phyloP scores from a whole-genome alignment of 2,329 filamentous ascomycete genomes.

The Alternaria triticimaculans region DNA sequence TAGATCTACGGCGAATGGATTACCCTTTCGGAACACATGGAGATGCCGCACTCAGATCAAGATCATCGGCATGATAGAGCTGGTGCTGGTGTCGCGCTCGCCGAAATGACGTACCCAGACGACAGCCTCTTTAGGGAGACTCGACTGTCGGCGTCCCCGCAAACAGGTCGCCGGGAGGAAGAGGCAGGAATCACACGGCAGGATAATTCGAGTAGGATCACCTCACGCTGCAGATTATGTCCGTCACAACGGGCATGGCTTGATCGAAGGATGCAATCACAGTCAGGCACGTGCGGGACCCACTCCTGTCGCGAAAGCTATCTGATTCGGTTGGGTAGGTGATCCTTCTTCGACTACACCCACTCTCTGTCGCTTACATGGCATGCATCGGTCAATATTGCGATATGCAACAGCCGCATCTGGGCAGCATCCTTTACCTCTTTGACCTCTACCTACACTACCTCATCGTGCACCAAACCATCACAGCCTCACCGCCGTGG shows the following conservation, averaged over 20 bases:
- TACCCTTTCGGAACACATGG: slow-evolving; percentile 1
- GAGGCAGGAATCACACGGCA: slow-evolving; percentile 9
- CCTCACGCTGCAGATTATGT: slow-evolving; percentile 14
- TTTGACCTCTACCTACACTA: not conserved
- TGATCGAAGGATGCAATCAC: slow-evolving; percentile 4
- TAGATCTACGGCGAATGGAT: not conserved
- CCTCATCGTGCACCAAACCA: not conserved
- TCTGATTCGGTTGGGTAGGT: not conserved
- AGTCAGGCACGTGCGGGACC: slow-evolving; percentile 9
- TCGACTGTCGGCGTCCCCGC: slow-evolving; percentile 7
- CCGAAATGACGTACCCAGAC: slow-evolving; percentile 3
- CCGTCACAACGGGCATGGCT: slow-evolving; percentile 14
- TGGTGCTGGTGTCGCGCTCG: not conserved
- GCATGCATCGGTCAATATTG: slow-evolving; percentile 9
- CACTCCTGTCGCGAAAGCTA: not conserved
- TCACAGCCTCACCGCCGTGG: slow-evolving; percentile 9
- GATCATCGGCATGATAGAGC: not conserved
- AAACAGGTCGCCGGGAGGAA: slow-evolving; percentile 10
- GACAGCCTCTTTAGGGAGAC: not conserved
- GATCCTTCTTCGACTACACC: not conserved
- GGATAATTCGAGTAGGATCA: slow-evolving; percentile 6
- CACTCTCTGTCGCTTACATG: slow-evolving; percentile 3
- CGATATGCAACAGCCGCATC: not conserved
- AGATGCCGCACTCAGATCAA: not conserved
- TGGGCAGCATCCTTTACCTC: not conserved